Percentiles rank a stretch among this genome's conserved stretches.
These are phyloP conservation scores for Phaffomyces thermotolerans DNA, from an alignment of 805 yeast genomes.

Conservation along the genomic window DNA sequence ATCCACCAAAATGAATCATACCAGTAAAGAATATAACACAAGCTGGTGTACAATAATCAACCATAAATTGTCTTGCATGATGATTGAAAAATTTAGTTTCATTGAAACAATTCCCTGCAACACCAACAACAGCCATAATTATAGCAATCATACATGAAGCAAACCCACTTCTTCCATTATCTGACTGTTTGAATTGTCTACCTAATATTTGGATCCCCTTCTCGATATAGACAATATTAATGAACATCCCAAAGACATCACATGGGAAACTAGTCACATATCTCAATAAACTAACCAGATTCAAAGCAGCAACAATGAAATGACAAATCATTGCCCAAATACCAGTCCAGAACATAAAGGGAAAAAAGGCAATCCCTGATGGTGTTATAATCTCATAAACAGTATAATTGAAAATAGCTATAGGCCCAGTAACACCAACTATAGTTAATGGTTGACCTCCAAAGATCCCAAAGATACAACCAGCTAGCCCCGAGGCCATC, in stretches of 20 bases:
- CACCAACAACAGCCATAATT: slow-evolving; percentile 71
- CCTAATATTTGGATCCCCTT: slow-evolving; percentile 82
- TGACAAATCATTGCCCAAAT: slow-evolving; percentile 88
- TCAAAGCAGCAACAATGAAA: slow-evolving; percentile 59
- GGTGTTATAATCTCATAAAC: slow-evolving; percentile 66
- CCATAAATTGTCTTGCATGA: slow-evolving; percentile 56
- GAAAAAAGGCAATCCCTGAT: slow-evolving; percentile 44
- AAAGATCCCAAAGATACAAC: slow-evolving; percentile 77
- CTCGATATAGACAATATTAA: slow-evolving; percentile 78
- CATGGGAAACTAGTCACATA: slow-evolving; percentile 79
- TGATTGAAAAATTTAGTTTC: slow-evolving; percentile 56
- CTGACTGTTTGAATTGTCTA: slow-evolving; percentile 51
- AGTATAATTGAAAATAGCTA: slow-evolving; percentile 85
- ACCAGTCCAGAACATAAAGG: slow-evolving; percentile 94
- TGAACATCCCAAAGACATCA: slow-evolving; percentile 89
- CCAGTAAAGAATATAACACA: slow-evolving; percentile 88
- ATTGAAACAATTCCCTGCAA: slow-evolving; percentile 44
- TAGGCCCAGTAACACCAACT: slow-evolving; percentile 97
- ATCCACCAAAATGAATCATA: slow-evolving; percentile 86
- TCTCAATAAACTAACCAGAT: slow-evolving; percentile 58
- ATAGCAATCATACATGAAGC: slow-evolving; percentile 70
- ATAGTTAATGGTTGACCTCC: slow-evolving; percentile 91
- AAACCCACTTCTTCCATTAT: slow-evolving; percentile 46
- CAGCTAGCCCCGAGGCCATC: slow-evolving; percentile 79
- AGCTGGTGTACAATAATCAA: slow-evolving; percentile 82